A percentile compares a stretch with the other conserved stretches of the same genome.
These are phyloP conservation scores for Eucalyptus pauciflora DNA, from an alignment of 345 rosid genomes.

Conservation along the genomic window DNA sequence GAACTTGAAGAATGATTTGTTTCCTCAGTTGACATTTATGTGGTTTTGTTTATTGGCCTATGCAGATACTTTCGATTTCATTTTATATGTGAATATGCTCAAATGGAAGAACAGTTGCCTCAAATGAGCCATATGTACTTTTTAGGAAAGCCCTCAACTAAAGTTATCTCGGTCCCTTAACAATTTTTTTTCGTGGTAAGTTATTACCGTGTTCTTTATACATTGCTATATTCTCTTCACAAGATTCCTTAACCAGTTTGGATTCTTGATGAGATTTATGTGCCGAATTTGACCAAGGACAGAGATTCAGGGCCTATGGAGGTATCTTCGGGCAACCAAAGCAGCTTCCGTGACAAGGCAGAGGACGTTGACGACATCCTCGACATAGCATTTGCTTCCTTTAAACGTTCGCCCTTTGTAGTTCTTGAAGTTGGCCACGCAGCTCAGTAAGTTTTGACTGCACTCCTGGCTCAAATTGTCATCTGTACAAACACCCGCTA, in stretches of 20 bases:
- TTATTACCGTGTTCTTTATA: neutral
- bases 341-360: constrained; percentile 75
- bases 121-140: neutral
- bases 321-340: constrained; percentile 62
- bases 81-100: accelerated
- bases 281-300: neutral
- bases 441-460: constrained; percentile 52
- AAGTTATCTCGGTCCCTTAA: neutral
- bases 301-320: constrained; percentile 45
- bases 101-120: neutral
- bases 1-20: neutral
- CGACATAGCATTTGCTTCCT: constrained; percentile 51
- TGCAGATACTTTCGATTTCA: neutral
- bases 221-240: neutral
- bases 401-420: constrained; percentile 26
- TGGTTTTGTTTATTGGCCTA: neutral
- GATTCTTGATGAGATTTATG: neutral
- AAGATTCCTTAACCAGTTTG: neutral
- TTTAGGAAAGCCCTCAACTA: neutral
- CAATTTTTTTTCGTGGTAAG: neutral
- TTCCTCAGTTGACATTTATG: neutral
- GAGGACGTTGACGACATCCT: neutral
- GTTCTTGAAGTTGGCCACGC: constrained; percentile 49
- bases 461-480: constrained; percentile 76
- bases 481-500: constrained; percentile 21